These are phyloP conservation scores for Isatis tinctoria DNA, from an alignment of 345 rosid genomes.

Conservation along the genomic window DNA sequence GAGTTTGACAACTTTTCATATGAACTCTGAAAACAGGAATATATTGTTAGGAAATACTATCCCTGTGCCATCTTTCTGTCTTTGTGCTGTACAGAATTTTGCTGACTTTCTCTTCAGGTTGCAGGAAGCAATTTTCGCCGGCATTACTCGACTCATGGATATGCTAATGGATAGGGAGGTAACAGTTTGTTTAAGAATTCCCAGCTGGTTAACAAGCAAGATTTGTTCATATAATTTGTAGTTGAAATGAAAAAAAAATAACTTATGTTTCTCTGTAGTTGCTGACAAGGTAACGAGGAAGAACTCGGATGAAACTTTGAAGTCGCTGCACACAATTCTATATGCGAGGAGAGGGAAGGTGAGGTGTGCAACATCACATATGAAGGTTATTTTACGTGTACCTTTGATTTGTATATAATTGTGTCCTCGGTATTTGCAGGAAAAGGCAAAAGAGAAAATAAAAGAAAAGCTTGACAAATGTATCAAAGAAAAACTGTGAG, in stretches of 20 bases:
- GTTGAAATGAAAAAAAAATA: neutral
- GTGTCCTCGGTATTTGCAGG: conserved; percentile 44
- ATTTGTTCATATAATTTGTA: neutral
- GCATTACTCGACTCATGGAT: no score
- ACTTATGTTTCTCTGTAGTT: conserved; percentile 41
- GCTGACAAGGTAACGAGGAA: conserved; percentile 75
- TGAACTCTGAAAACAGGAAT: no score
- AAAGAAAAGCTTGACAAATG: conserved; percentile 88
- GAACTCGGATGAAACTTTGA: conserved; percentile 77
- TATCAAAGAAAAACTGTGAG: conserved; percentile 76
- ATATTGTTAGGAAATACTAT: no score
- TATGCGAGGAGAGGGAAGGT: conserved; percentile 88
- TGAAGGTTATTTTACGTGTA: neutral
- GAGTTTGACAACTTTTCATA: no score
- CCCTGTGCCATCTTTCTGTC: no score
- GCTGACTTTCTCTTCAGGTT: no score
- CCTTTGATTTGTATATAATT: neutral
- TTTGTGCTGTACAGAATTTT: no score
- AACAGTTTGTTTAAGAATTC: neutral
- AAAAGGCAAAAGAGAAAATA: conserved; percentile 68
- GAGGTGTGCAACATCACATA: conserved; percentile 46
- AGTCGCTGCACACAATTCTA: conserved; percentile 66
- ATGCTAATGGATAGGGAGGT: no score
- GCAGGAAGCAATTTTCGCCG: no score
- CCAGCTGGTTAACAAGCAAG: neutral